Evolutionary conservation across 1,139 yeast species (phyloP), one percentile per base, ranked within the genome.

Genomic region (Taphrina wiesneri): DNA sequence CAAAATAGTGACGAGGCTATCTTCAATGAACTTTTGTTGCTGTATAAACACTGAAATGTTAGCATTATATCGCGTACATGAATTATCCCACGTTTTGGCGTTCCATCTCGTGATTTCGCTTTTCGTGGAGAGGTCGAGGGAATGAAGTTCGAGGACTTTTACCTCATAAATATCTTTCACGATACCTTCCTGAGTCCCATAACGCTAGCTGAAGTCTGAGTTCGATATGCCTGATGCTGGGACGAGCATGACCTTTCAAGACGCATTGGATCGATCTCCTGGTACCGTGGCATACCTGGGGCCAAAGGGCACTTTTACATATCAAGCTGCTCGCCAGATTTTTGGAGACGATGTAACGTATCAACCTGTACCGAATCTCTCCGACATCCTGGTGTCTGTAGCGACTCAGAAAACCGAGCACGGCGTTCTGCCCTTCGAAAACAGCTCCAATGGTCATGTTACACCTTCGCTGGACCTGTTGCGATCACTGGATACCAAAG

Each of bases 401-500:
- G 11, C 23, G 2, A 32, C 19, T 4, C 46, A 63, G 2, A 19
- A 26, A n/a, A 34, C 67, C n/a, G 59, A 63, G 36, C 87, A 80
- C 73, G 86, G 95, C 0, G 87, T 91, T n/a, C 87, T 93, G 0
- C 98, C 98, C 0, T 83, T 90, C 71, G 99, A 93, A 74, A 93
- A 93, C 76, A 90, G 97, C 3, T 88, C 97, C 7, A 93, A 93
- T 75, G 99, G 99, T 0, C 93, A 88, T 72, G 99, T 93, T 2
- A 88, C 87, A 0, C 85, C 86, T 74, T 89, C 97, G 0, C 86
- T 89, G 73, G 97, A 91, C 74, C 78, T 90, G 23, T 79, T 92
- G 45, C 79, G 96, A 21, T 28, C 43, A 17, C 23, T 46, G 21
- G 62, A 52, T 25, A 46, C 47, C 21, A 34, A n/a, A 19, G 28